These are phyloP conservation scores for Plenodomus tracheiphilus DNA, from an alignment of 2,329 filamentous ascomycete genomes.

Conservation along the genomic window DNA sequence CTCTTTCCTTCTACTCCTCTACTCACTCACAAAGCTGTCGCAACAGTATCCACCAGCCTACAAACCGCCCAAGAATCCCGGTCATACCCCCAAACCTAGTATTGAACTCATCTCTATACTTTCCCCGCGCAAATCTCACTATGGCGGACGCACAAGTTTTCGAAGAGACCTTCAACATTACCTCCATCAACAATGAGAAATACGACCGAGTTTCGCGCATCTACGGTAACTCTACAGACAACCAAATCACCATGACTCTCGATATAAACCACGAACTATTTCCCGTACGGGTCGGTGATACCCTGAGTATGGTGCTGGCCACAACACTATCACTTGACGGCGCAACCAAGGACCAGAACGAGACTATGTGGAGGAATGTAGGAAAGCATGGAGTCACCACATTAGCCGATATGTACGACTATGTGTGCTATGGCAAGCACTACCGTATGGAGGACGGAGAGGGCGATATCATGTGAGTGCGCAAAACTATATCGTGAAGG, in stretches of 20 bases:
- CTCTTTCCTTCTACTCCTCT: slow-evolving; percentile 1
- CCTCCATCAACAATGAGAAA: slow-evolving; percentile 76
- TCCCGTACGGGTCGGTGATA: slow-evolving; percentile 73
- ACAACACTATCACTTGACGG: slow-evolving; percentile 87
- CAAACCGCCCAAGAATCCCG: neutral
- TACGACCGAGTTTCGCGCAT: slow-evolving; percentile 95
- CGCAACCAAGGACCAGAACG: slow-evolving; percentile 56
- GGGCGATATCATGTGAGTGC: slow-evolving; percentile 80
- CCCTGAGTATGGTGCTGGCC: slow-evolving; percentile 78
- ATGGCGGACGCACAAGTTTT: slow-evolving; percentile 90
- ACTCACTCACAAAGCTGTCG: slow-evolving; percentile 2
- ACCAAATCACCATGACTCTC: slow-evolving; percentile 77
- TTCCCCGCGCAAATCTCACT: slow-evolving; percentile 34
- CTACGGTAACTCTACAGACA: slow-evolving; percentile 74
- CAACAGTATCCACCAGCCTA: neutral
- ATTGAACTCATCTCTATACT: neutral
- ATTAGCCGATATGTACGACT: slow-evolving; percentile 79
- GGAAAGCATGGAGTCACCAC: slow-evolving; percentile 56
- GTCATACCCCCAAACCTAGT: neutral
- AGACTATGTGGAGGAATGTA: slow-evolving; percentile 66
- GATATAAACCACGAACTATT: slow-evolving; percentile 96
- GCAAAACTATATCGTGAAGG: neutral
- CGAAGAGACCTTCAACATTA: slow-evolving; percentile 88
- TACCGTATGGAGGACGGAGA: slow-evolving; percentile 86
- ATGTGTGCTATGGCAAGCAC: slow-evolving; percentile 86